Percentiles rank a stretch among this genome's conserved stretches.
These are phyloP conservation scores for Suillus weaverae DNA, from an alignment of 768 basidiomycete species.

Conservation along the genomic window DNA sequence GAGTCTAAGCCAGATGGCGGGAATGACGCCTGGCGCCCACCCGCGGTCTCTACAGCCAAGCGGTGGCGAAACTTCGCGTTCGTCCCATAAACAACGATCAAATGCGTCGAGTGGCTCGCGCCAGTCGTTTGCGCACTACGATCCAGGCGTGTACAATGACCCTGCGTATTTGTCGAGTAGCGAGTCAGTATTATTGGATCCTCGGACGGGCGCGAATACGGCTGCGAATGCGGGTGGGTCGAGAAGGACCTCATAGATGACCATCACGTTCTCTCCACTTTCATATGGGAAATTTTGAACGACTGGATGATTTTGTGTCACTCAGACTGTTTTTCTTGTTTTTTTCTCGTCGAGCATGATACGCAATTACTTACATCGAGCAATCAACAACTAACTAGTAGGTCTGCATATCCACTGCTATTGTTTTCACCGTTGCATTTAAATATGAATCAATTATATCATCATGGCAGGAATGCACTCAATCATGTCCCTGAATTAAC, in stretches of 20 bases:
- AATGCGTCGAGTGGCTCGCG: conserved; percentile 23
- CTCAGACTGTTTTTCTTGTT: neutral
- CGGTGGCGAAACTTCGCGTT: conserved; percentile 9
- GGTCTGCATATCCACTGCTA: neutral
- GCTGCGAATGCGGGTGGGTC: conserved; percentile 24
- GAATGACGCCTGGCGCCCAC: conserved; percentile 24
- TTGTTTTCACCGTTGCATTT: neutral
- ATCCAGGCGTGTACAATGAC: conserved; percentile 28
- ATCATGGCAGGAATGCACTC: no score
- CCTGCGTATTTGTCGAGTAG: conserved; percentile 25
- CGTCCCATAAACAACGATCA: conserved; percentile 22
- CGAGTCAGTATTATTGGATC: conserved; percentile 26
- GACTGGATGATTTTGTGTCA: conserved; percentile 6
- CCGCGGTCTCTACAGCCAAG: conserved; percentile 16
- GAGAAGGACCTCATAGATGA: conserved; percentile 13
- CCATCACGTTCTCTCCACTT: conserved; percentile 19
- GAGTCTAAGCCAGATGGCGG: conserved; percentile 24
- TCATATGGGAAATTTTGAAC: conserved; percentile 16
- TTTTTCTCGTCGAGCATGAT: neutral
- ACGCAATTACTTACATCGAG: neutral
- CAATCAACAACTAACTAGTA: neutral
- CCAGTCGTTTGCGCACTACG: conserved; percentile 18
- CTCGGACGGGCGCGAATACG: conserved; percentile 27
- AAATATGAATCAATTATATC: neutral
- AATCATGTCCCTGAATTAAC: neutral